Evolutionary conservation across 495 filamentous ascomycete genomes (phyloP), one percentile per base, ranked within the genome.

Genomic region (Neurospora sp.): DNA sequence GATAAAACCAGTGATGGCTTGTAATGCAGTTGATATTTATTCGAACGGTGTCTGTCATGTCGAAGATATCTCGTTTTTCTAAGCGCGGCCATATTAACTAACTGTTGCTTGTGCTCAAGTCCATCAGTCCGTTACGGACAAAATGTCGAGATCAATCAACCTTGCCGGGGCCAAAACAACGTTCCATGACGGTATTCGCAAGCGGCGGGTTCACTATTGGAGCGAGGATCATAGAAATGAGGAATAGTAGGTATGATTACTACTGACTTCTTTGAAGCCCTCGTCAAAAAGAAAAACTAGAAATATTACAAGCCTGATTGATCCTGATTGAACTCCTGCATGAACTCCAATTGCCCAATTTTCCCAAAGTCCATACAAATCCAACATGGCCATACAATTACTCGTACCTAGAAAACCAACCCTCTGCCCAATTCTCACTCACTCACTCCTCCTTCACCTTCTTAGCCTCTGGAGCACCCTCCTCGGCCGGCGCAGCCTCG

Each of bases 381-480:
- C 48, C 48, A 27, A 37, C 0, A 6, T 37, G 20, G 22, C 20
- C 48, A 59, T 53, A 59, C 5, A 59, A 27, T 31, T 14, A 27
- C 10, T 45, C 42, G 18, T 45, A 14, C 48, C 20, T 59, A 7
- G 20, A 10, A 27, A 7, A 10, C 27, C 6, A 12, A 59, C 20
- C 45, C 9, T 53, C 48, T 59, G 20, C 10, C 20, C 4, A 12
- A 1, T 27, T 27, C 48, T 7, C 44, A 10, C 10, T 12, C 40
- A 48, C n/a, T 48, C 20, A 59, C 20, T 27, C 20, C 4, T 75
- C 72, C 69, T 75, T 74, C 18, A 71, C 70, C 74, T 76, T 88
- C 83, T 74, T 87, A 77, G 40, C 81, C 81, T 88, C 87, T 8
- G 83, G 81, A 78, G 85, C 85, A 40, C 78, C 81, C 37, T 77